Percentiles rank a stretch among this genome's conserved stretches.
Conservation (phyloP, 768 basidiomycete species). For the Termitomyces sp. region DNA sequence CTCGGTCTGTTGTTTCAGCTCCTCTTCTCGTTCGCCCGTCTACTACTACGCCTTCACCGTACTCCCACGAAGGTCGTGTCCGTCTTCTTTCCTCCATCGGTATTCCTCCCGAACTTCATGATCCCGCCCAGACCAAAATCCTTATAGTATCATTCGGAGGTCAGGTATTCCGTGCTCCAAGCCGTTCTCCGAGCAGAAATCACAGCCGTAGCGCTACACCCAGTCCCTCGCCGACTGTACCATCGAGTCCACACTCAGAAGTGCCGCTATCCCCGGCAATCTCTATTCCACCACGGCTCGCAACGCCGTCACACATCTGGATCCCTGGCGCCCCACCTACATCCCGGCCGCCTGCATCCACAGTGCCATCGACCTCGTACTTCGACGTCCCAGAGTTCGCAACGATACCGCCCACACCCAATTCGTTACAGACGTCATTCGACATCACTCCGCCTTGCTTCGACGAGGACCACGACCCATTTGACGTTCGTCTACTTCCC, state of each 20-base stretch:
- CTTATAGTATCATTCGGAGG: conserved; percentile 81
- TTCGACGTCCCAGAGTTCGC: conserved; percentile 18
- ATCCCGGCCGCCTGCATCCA: conserved; percentile 25
- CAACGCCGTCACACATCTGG: conserved; percentile 52
- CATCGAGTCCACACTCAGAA: background rate
- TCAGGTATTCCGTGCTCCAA: conserved; percentile 63
- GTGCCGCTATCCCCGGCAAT: background rate
- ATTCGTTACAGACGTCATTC: conserved; percentile 6
- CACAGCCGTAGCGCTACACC: conserved; percentile 26
- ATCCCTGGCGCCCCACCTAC: conserved; percentile 58
- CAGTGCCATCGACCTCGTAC: background rate
- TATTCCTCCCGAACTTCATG: conserved; percentile 48
- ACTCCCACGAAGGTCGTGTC: conserved; percentile 51
- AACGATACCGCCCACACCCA: conserved; percentile 35
- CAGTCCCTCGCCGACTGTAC: background rate
- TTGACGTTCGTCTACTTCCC: conserved; percentile 50
- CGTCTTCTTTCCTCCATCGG: conserved; percentile 55
- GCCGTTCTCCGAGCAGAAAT: conserved; percentile 33
- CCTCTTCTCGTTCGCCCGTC: conserved; percentile 73
- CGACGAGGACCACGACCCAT: conserved; percentile 16
- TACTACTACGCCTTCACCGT: conserved; percentile 35
- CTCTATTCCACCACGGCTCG: conserved; percentile 29
- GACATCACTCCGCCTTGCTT: conserved; percentile 4
- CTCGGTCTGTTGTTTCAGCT: conserved; percentile 42
- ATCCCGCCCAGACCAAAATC: conserved; percentile 49